A percentile compares a stretch with the other conserved stretches of the same genome.
Conservation (phyloP, 805 yeast genomes). For the Metschnikowia chrysomelidarum region DNA sequence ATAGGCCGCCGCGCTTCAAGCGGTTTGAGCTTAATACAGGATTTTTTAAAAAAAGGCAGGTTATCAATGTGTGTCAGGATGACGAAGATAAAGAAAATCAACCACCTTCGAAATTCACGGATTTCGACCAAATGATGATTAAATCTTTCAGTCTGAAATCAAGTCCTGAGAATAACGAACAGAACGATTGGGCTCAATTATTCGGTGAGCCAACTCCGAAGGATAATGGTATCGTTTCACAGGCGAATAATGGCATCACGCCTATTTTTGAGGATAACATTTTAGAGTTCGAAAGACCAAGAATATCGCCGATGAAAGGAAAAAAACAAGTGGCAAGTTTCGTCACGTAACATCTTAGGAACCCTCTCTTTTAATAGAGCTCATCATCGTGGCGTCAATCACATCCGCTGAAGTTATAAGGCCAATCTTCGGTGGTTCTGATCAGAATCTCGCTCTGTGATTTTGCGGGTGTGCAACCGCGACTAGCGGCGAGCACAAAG, state of each 20-base stretch:
- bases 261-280: conserved; percentile 23
- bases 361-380: no score
- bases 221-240: conserved; percentile 21
- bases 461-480: no score
- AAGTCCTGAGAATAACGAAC: conserved; percentile 37
- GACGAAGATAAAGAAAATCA: conserved; percentile 29
- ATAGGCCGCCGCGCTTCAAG: no score
- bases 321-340: conserved; percentile 21
- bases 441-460: no score
- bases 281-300: conserved; percentile 33
- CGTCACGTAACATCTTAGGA: no score
- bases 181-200: conserved; percentile 48
- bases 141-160: conserved; percentile 29
- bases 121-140: conserved; percentile 26
- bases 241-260: conserved; percentile 16
- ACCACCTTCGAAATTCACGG: conserved; percentile 21
- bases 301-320: conserved; percentile 24
- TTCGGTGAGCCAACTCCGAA: conserved; percentile 43
- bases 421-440: no score
- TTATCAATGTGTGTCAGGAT: conserved; percentile 49
- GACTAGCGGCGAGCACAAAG: no score
- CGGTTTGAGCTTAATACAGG: no score
- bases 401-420: no score
- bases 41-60: no score
- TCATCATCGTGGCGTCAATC: no score